These are phyloP conservation scores for Rhizopus arrhizus DNA, from an alignment of 371 early-diverging fungal species.

Conservation along the genomic window DNA sequence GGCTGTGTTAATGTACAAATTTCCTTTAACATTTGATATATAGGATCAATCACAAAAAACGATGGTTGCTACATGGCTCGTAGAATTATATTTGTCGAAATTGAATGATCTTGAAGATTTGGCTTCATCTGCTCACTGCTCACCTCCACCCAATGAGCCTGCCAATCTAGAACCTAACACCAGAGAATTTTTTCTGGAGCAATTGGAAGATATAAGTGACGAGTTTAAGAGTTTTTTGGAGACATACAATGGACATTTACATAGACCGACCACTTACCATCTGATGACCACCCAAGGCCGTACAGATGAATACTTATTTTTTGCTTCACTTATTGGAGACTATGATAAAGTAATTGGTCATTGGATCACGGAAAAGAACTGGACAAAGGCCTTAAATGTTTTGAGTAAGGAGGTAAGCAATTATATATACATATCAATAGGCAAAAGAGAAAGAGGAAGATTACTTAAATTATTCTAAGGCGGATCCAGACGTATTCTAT, in stretches of 20 bases:
- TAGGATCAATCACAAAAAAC: constrained; percentile 85
- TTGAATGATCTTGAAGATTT: constrained; percentile 73
- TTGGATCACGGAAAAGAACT: constrained; percentile 79
- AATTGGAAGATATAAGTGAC: constrained; percentile 56
- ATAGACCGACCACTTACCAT: constrained; percentile 73
- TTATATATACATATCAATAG: too few relatives aligned
- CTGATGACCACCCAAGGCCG: constrained; percentile 85
- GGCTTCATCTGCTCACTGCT: constrained; percentile 52
- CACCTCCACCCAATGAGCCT: constrained; percentile 15
- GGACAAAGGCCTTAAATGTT: constrained; percentile 73
- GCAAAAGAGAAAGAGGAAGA: constrained; percentile 30
- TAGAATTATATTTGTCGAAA: constrained; percentile 81
- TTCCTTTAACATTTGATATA: constrained; percentile 52
- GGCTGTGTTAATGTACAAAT: background rate
- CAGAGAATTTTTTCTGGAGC: constrained; percentile 46
- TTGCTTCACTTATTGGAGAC: constrained; percentile 81
- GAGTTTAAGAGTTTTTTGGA: constrained; percentile 77
- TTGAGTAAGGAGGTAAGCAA: constrained; percentile 72
- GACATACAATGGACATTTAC: constrained; percentile 61
- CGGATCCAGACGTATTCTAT: constrained; percentile 76
- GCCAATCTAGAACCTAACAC: constrained; percentile 36
- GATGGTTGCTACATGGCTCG: constrained; percentile 85
- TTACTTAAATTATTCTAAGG: constrained; percentile 18
- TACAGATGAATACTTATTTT: constrained; percentile 74
- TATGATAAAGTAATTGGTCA: constrained; percentile 79